Conservation (phyloP, 192 early-diverging fungal genomes). For the Entomortierella beljakovae region DNA sequence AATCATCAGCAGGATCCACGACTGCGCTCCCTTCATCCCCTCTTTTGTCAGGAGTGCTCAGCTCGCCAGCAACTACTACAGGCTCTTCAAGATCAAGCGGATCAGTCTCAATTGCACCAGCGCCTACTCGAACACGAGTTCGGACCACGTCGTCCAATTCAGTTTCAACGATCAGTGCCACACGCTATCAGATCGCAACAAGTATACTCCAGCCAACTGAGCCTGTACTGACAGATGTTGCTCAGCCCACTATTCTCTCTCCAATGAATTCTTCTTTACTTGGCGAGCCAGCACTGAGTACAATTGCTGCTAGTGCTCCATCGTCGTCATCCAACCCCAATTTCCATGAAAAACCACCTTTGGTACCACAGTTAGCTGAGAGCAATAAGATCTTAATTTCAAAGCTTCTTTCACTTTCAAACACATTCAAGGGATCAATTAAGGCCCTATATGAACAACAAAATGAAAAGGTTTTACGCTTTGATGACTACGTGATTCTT, state of each 20-base stretch:
- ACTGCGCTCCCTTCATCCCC: slow-evolving; percentile 13
- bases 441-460: slow-evolving; percentile 44
- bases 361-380: slow-evolving; percentile 3
- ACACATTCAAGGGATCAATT: slow-evolving; percentile 22
- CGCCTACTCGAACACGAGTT: slow-evolving; percentile 27
- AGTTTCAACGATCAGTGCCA: slow-evolving; percentile 35
- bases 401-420: slow-evolving; percentile 29
- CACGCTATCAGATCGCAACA: slow-evolving; percentile 47
- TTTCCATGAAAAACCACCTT: neutral
- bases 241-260: slow-evolving; percentile 22
- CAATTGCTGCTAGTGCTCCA: slow-evolving; percentile 10
- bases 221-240: slow-evolving; percentile 28
- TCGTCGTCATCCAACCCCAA: neutral
- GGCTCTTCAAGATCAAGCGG: slow-evolving; percentile 18
- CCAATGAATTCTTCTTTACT: slow-evolving; percentile 14
- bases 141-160: slow-evolving; percentile 52
- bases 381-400: slow-evolving; percentile 34
- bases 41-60: slow-evolving; percentile 1
- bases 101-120: slow-evolving; percentile 14
- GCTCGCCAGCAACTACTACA: neutral
- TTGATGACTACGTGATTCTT: slow-evolving; percentile 46
- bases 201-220: slow-evolving; percentile 44
- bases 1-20: slow-evolving; percentile 8
- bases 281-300: slow-evolving; percentile 35
- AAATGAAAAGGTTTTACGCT: slow-evolving; percentile 48